Percentiles rank a stretch among this genome's conserved stretches.
Evolutionary conservation across 176 grass and related monocot species (phyloP).

Genomic region (Eremochloa ophiuroides): DNA sequence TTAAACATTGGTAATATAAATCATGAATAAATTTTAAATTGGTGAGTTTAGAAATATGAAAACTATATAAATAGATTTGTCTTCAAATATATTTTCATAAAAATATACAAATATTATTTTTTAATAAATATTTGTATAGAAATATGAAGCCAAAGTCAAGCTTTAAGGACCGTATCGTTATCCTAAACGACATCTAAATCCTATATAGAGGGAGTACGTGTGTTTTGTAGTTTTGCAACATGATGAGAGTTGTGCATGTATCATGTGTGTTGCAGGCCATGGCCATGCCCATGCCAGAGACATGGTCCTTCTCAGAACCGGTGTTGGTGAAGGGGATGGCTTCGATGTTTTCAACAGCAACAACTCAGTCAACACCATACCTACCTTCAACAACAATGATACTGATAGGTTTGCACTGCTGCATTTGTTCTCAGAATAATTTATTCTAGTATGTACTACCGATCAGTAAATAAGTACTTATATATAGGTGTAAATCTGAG

Average conservation of each 20-base stretch:
- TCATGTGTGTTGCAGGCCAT: constrained; percentile 44
- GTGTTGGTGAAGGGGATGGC: constrained; percentile 21
- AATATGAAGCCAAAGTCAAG: no score
- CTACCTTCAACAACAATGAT: not conserved
- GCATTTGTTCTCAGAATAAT: not conserved
- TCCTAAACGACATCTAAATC: no score
- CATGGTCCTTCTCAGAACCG: constrained; percentile 36
- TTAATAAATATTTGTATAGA: no score
- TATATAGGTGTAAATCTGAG: not conserved
- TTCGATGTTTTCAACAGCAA: constrained; percentile 39
- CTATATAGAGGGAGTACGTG: no score
- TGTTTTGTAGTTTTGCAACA: constrained; percentile 5
- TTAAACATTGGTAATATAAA: no score
- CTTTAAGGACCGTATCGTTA: no score
- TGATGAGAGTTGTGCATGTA: constrained; percentile 24
- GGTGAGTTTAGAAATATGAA: no score
- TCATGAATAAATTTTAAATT: no score
- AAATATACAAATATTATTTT: no score
- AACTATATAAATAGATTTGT: no score
- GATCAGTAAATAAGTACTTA: not conserved
- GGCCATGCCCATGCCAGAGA: constrained; percentile 35
- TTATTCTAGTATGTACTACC: not conserved
- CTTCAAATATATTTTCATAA: no score
- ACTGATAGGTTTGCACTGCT: constrained; percentile 14
- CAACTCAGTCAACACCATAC: constrained; percentile 22